Evolutionary conservation across 75 land plant species (phyloP).

Genomic region (Selaginella moellendorffii): DNA sequence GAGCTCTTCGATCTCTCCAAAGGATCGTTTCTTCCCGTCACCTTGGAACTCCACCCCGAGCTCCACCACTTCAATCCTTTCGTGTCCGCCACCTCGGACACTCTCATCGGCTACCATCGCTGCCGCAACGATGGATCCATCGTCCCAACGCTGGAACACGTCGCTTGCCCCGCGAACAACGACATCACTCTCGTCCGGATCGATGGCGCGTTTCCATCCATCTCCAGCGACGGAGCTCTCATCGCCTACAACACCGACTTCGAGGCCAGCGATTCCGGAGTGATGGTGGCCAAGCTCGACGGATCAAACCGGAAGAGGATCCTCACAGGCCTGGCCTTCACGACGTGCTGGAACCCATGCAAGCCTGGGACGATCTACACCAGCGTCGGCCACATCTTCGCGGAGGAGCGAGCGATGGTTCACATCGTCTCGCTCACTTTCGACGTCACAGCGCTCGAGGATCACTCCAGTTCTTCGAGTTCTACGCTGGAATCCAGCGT

Average conservation of each 20-base stretch:
- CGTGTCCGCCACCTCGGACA: conserved; percentile 17
- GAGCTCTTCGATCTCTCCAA: conserved; percentile 29
- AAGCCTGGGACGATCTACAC: conserved; percentile 24
- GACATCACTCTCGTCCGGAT: conserved; percentile 19
- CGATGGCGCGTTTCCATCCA: conserved; percentile 30
- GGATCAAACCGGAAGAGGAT: conserved; percentile 24
- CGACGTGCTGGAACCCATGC: conserved; percentile 25
- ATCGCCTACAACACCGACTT: conserved; percentile 28
- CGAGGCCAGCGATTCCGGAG: conserved; percentile 10
- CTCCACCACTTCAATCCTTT: conserved; percentile 43
- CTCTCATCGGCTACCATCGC: conserved; percentile 28
- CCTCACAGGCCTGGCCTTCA: conserved; percentile 17
- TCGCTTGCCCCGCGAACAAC: conserved; percentile 14
- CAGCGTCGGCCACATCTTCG: conserved; percentile 34
- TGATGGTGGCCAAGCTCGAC: conserved; percentile 19
- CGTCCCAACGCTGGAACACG: conserved; percentile 22
- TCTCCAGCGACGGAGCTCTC: conserved; percentile 30
- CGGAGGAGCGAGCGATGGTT: conserved; percentile 17
- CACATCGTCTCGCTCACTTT: conserved; percentile 28
- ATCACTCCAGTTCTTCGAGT: background rate
- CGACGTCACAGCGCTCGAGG: background rate
- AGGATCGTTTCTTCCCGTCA: conserved; percentile 17
- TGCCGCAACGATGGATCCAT: conserved; percentile 13
- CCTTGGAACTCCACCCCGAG: conserved; percentile 19
- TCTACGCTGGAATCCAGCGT: conserved; percentile 10